Evolutionary conservation across 179 eudicot genomes (phyloP).

Genomic region (Kewa caespitosa): DNA sequence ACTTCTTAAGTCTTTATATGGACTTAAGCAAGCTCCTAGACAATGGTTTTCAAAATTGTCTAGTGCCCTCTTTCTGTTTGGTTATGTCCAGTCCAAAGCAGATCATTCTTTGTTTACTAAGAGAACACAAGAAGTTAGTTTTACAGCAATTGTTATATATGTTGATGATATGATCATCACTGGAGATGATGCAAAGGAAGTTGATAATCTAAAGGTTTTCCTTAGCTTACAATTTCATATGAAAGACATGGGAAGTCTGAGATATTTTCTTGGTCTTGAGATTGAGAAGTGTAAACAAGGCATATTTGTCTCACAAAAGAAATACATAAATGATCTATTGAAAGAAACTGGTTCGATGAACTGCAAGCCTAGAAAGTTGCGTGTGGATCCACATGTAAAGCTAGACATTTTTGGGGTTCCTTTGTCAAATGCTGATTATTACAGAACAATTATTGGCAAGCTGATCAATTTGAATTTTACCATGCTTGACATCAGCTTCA

Average conservation of each 20-base stretch:
- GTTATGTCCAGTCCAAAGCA: neutral
- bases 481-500: neutral
- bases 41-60: neutral
- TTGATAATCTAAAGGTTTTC: neutral
- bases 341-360: too few relatives aligned
- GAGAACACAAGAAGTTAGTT: too few relatives aligned
- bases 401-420: neutral
- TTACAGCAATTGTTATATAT: neutral
- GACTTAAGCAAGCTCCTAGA: neutral
- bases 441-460: neutral
- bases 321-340: too few relatives aligned
- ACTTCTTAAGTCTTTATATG: neutral
- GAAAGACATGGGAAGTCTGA: neutral
- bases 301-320: neutral
- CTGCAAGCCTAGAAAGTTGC: neutral
- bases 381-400: neutral
- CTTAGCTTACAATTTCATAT: neutral
- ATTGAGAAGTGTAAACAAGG: neutral
- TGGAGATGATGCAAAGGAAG: neutral
- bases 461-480: neutral
- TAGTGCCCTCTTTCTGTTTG: neutral
- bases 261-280: neutral
- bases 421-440: neutral
- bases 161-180: neutral
- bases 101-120: neutral